phyloP scores from a whole-genome alignment of 2,329 filamentous ascomycete genomes.

The Phoma sp. region DNA sequence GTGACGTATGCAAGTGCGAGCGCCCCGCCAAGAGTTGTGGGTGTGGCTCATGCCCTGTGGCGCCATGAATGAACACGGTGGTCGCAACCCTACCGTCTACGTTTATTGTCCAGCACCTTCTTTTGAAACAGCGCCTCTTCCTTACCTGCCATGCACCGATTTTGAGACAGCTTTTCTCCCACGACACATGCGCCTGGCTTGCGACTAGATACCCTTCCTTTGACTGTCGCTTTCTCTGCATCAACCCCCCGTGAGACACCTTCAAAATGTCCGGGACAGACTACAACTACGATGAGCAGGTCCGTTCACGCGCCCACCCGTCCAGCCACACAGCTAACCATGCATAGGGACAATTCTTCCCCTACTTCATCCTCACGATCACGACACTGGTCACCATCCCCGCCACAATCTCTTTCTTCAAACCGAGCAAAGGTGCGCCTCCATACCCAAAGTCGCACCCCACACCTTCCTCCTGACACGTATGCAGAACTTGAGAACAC shows the following conservation, averaged over 20 bases:
- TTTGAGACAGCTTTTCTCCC: slow-evolving; percentile 21
- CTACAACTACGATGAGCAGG: slow-evolving; percentile 97
- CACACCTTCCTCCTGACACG: slow-evolving; percentile 19
- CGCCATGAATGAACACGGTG: slow-evolving; percentile 39
- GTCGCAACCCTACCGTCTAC: slow-evolving; percentile 28
- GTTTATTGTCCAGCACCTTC: slow-evolving; percentile 36
- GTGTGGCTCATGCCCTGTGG: slow-evolving; percentile 27
- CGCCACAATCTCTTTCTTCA: slow-evolving; percentile 86
- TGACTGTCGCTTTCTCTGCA: slow-evolving; percentile 27
- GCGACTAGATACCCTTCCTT: slow-evolving; percentile 21
- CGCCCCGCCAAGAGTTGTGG: slow-evolving; percentile 15
- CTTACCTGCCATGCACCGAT: slow-evolving; percentile 28
- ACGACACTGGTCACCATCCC: slow-evolving; percentile 86
- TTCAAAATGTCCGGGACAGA: slow-evolving; percentile 64
- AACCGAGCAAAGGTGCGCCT: slow-evolving; percentile 70
- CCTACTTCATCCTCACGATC: slow-evolving; percentile 96
- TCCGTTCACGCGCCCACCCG: slow-evolving; percentile 44
- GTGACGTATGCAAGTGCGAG: slow-evolving; percentile 18
- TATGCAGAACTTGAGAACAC: slow-evolving; percentile 73
- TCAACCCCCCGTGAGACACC: slow-evolving; percentile 25
- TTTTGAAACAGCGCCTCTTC: slow-evolving; percentile 34
- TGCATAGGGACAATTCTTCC: slow-evolving; percentile 89
- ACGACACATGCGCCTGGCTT: slow-evolving; percentile 25
- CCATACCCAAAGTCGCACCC: slow-evolving; percentile 2
- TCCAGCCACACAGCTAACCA: slow-evolving; percentile 21